phyloP scores from a whole-genome alignment of 352 stramenopile genomes.

The Globisporangium acanthophoron region DNA sequence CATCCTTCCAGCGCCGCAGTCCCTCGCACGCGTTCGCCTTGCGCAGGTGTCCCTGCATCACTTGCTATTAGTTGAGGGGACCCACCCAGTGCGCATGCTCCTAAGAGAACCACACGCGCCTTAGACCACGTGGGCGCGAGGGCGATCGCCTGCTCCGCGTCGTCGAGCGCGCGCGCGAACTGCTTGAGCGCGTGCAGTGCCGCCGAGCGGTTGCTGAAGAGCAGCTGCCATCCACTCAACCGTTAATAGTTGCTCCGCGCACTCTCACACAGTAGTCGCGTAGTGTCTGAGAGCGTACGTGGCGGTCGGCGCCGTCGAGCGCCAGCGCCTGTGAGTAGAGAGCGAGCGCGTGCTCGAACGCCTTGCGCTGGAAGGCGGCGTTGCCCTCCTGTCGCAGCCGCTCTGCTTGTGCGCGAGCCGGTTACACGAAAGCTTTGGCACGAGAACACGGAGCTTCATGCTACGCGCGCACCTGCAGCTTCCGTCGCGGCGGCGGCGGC shows the following conservation, averaged over 20 bases:
- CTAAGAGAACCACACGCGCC: slow-evolving; percentile 6
- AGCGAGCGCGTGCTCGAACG: slow-evolving; percentile 36
- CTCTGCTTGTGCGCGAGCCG: slow-evolving; percentile 15
- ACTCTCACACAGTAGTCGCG: too few species aligned
- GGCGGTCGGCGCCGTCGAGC: slow-evolving; percentile 28
- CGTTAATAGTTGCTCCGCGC: background rate
- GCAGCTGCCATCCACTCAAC: slow-evolving; percentile 24
- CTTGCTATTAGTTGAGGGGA: too few species aligned
- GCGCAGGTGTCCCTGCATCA: slow-evolving; percentile 72
- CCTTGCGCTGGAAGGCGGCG: slow-evolving; percentile 47
- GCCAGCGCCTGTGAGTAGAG: slow-evolving; percentile 62
- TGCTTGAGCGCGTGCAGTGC: slow-evolving; percentile 71
- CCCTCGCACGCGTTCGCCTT: slow-evolving; percentile 79
- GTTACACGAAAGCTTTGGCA: background rate
- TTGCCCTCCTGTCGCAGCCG: slow-evolving; percentile 59
- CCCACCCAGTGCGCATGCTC: too few species aligned
- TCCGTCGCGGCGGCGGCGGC: slow-evolving; percentile 4
- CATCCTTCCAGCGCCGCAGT: slow-evolving; percentile 49
- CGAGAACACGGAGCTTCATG: background rate
- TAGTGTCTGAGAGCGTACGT: slow-evolving; percentile 23
- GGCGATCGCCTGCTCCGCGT: slow-evolving; percentile 77
- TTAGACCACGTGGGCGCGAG: slow-evolving; percentile 90
- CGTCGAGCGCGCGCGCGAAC: slow-evolving; percentile 63
- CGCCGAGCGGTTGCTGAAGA: slow-evolving; percentile 88
- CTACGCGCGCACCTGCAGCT: background rate